Percentiles rank a stretch among this genome's conserved stretches.
These are phyloP conservation scores for Pichia sp. DNA, from an alignment of 1,139 yeast species.

Conservation along the genomic window DNA sequence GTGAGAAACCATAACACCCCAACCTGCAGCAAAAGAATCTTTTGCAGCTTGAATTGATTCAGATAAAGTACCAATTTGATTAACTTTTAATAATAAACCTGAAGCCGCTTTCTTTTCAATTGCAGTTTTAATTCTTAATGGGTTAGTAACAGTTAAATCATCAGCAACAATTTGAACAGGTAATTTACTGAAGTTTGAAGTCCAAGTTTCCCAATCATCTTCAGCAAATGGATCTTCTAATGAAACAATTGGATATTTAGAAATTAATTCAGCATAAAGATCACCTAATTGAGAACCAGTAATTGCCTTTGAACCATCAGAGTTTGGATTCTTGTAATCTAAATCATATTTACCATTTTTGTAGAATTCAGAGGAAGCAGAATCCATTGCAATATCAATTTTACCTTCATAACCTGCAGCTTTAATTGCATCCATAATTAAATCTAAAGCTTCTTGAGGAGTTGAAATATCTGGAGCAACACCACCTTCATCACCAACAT, in stretches of 20 bases:
- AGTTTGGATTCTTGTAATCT: slow-evolving; percentile 93
- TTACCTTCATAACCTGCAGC: slow-evolving; percentile 89
- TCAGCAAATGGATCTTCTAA: slow-evolving; percentile 98
- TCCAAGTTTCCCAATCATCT: slow-evolving; percentile 99
- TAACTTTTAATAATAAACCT: slow-evolving; percentile 90
- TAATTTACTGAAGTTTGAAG: slow-evolving; percentile 66
- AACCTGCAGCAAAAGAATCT: slow-evolving; percentile 83
- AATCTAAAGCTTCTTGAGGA: slow-evolving; percentile 92
- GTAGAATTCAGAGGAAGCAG: slow-evolving; percentile 95
- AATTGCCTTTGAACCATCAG: slow-evolving; percentile 85
- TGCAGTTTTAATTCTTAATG: slow-evolving; percentile 85
- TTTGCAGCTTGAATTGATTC: slow-evolving; percentile 92
- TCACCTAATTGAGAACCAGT: slow-evolving; percentile 80
- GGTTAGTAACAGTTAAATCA: slow-evolving; percentile 97
- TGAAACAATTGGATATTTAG: slow-evolving; percentile 93
- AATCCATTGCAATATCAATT: slow-evolving; percentile 86
- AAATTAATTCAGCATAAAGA: slow-evolving; percentile 68
- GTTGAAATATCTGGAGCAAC: slow-evolving; percentile 94
- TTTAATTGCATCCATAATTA: slow-evolving; percentile 80
- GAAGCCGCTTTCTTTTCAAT: slow-evolving; percentile 91
- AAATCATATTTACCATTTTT: slow-evolving; percentile 92
- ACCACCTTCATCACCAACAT: slow-evolving; percentile 99
- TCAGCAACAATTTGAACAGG: slow-evolving; percentile 90
- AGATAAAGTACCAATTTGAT: slow-evolving; percentile 87
- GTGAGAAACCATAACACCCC: slow-evolving; percentile 99